These are phyloP conservation scores for Scortechinia acanthostroma DNA, from an alignment of 2,329 filamentous ascomycete species.

Conservation along the genomic window DNA sequence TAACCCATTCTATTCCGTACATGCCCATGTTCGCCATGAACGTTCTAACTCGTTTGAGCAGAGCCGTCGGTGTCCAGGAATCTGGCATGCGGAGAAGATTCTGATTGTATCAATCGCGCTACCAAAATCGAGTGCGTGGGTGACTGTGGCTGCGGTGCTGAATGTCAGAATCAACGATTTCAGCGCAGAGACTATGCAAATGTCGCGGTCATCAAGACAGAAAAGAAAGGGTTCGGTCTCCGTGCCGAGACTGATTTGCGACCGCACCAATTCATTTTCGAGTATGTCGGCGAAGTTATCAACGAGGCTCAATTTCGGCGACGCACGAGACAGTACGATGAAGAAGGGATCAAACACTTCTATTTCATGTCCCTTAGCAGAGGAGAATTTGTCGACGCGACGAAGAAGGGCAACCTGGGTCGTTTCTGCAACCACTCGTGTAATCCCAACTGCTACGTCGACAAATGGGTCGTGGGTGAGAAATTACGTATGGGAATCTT, in stretches of 20 bases:
- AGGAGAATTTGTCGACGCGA: constrained; percentile 94
- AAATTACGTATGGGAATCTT: constrained; percentile 99
- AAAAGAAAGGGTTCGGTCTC: constrained; percentile 93
- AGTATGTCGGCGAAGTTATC: constrained; percentile 98
- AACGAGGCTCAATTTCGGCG: constrained; percentile 82
- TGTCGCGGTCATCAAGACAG: constrained; percentile 92
- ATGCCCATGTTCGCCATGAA: no score
- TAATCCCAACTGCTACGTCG: constrained; percentile 96
- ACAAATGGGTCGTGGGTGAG: constrained; percentile 97
- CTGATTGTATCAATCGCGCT: constrained; percentile 95
- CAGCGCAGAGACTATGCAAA: constrained; percentile 82
- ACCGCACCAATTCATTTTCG: constrained; percentile 86
- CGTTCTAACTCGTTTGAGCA: no score
- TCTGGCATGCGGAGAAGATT: constrained; percentile 86
- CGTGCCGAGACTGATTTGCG: constrained; percentile 73
- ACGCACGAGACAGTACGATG: constrained; percentile 87
- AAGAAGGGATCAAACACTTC: constrained; percentile 96
- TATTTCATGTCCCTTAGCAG: constrained; percentile 99
- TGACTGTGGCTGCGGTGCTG: constrained; percentile 78
- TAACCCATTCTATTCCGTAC: no score
- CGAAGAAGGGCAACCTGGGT: constrained; percentile 89
- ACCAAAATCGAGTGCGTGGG: constrained; percentile 93
- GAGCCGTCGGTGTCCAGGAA: constrained; percentile 37
- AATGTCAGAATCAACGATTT: constrained; percentile 92
- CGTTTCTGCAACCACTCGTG: constrained; percentile 99